Evolutionary conservation across 768 basidiomycete genomes (phyloP), one percentile per base, ranked within the genome.

Genomic region (Lactifluus subvellereus): DNA sequence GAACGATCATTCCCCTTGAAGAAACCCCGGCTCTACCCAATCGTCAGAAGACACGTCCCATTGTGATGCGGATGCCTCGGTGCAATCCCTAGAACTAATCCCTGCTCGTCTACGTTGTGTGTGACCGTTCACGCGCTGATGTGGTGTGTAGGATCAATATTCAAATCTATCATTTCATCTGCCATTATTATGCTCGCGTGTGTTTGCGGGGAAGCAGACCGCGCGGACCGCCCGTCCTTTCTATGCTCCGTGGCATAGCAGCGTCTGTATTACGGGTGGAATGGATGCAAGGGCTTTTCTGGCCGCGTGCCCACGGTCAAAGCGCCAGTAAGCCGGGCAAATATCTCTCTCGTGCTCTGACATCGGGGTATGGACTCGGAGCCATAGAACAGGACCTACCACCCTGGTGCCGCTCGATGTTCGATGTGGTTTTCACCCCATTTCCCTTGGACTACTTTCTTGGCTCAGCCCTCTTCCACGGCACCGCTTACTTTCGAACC

Each of bases 41-140:
- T 9, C 20, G 16, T 50, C 49, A 50, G 45, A 8, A 20, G n/a
- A 47, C 45, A n/a, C 20, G 45, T 22, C 8, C 45, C 2, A 22
- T 47, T 3, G n/a, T 22, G 14, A 40, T 27, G 2, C 27, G 27
- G 27, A 16, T 40, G 14, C 14, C 14, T 40, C 14, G 38, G 38
- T 4, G 42, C 6, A 27, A 27, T 27, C 16, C 40, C 11, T 5
- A 27, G 9, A 22, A 22, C 43, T 7, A 48, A 48, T 48, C 10
- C 27, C 27, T 27, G 9, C 3, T 10, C 5, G 6, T 32, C 48
- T 9, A n/a, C 30, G 27, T 32, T 37, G 42, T 42, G 42, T 42
- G 57, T 51, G 57, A 14, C 35, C 48, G 30, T 37, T 50, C 57
- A 50, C 57, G 57, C 35, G 49, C 37, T 59, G 37, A 30, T 40